phyloP scores from a whole-genome alignment of 495 filamentous ascomycete species.

The Podospora australis region DNA sequence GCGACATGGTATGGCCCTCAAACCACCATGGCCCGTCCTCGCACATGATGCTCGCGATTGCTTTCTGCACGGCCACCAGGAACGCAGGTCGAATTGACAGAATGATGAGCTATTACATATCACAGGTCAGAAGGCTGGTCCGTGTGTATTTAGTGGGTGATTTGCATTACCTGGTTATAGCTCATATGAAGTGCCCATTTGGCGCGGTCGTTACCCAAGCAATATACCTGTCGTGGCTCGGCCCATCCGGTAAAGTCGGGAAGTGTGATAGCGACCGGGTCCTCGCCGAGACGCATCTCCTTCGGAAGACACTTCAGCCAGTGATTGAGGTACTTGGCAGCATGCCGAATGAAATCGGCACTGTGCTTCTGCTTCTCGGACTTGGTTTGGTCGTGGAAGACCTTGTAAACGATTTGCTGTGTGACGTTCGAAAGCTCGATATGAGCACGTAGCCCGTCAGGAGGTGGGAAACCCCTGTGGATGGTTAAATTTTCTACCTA shows the following conservation, averaged over 20 bases:
- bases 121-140: too few species aligned
- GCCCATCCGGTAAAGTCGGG: background rate
- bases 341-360: too few species aligned
- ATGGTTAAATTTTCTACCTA: slow-evolving; percentile 20
- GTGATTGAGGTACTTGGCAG: too few species aligned
- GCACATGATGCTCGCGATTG: slow-evolving; percentile 21
- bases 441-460: slow-evolving; percentile 31
- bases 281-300: background rate
- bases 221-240: too few species aligned
- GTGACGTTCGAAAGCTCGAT: slow-evolving; percentile 33
- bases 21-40: slow-evolving; percentile 11
- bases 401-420: slow-evolving; percentile 31
- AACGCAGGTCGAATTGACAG: slow-evolving; percentile 35
- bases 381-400: slow-evolving; percentile 9
- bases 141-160: too few species aligned
- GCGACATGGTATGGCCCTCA: slow-evolving; percentile 13
- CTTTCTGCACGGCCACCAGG: slow-evolving; percentile 32
- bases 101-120: slow-evolving; percentile 36
- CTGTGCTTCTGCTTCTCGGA: slow-evolving; percentile 19
- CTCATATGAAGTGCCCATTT: slow-evolving; percentile 32
- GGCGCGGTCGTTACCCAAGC: slow-evolving; percentile 23
- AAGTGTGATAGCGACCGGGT: background rate
- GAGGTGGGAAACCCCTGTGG: slow-evolving; percentile 25
- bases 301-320: background rate
- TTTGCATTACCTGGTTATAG: slow-evolving; percentile 38